These are phyloP conservation scores for Globisporangium camurandrum DNA, from an alignment of 352 stramenopile species.

Conservation along the genomic window DNA sequence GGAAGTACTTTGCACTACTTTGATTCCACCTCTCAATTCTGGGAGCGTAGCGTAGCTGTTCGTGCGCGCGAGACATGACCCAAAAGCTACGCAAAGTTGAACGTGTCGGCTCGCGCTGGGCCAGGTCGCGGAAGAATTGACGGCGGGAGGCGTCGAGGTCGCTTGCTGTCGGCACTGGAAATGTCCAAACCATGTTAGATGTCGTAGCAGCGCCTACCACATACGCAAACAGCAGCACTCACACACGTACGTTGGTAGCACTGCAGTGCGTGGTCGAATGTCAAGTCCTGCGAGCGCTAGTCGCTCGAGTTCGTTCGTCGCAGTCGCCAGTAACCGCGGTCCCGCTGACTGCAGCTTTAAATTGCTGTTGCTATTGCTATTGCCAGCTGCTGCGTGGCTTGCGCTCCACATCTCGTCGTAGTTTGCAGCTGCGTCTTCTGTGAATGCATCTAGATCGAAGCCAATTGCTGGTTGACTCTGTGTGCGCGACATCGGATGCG, in stretches of 20 bases:
- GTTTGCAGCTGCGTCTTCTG: constrained; percentile 16
- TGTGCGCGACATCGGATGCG: constrained; percentile 21
- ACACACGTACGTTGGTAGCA: constrained; percentile 4
- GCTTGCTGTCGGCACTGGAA: constrained; percentile 11
- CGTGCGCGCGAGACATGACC: too few species aligned
- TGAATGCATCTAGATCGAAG: not conserved
- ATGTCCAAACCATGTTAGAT: not conserved
- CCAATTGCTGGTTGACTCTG: constrained; percentile 27
- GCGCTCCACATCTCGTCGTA: constrained; percentile 68
- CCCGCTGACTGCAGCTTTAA: not conserved
- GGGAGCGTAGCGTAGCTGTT: too few species aligned
- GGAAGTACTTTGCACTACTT: too few species aligned
- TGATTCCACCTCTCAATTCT: too few species aligned
- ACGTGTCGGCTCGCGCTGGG: constrained; percentile 14
- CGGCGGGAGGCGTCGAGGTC: constrained; percentile 26
- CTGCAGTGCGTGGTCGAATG: constrained; percentile 13
- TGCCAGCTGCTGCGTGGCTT: constrained; percentile 18
- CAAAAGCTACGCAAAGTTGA: constrained; percentile 36
- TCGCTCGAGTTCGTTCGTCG: constrained; percentile 16
- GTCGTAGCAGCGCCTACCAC: not conserved
- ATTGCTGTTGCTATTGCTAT: not conserved
- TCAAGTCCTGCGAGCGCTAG: constrained; percentile 23
- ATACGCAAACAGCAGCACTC: not conserved
- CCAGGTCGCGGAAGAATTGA: constrained; percentile 28
- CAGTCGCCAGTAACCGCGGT: not conserved